Percentiles rank a stretch among this genome's conserved stretches.
phyloP scores from a whole-genome alignment of 306 rosid genomes.

The Lablab purpureus region DNA sequence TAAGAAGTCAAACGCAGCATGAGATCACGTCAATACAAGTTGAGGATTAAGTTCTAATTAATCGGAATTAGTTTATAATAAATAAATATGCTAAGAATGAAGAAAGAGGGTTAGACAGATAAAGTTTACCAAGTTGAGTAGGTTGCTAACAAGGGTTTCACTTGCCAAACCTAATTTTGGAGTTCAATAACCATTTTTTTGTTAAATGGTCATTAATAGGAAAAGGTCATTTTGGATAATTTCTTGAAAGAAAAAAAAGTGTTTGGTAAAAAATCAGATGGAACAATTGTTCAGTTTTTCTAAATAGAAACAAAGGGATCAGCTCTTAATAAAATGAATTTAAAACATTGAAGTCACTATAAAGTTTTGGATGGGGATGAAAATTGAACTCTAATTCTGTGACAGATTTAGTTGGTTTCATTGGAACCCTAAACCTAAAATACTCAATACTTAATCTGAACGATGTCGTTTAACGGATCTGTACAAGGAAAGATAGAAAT shows the following conservation, averaged over 20 bases:
- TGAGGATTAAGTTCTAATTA: conserved; percentile 15
- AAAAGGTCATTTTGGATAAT: background rate
- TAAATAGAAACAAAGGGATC: too few relatives aligned
- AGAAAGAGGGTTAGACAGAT: background rate
- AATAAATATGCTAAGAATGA: background rate
- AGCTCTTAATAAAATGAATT: background rate
- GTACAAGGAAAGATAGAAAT: background rate
- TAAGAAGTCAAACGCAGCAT: conserved; percentile 26
- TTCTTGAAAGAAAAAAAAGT: background rate
- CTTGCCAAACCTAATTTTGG: conserved; percentile 17
- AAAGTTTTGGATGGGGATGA: background rate
- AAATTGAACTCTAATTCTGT: conserved; percentile 1
- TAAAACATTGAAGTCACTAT: background rate
- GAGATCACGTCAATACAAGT: conserved; percentile 39
- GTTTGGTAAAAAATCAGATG: background rate
- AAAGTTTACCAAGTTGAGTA: conserved; percentile 42
- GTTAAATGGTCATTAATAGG: conserved; percentile 31
- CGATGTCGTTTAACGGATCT: background rate
- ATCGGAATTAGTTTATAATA: background rate
- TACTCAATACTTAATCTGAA: background rate
- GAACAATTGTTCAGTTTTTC: background rate
- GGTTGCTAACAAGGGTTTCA: conserved; percentile 39
- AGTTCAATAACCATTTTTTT: conserved; percentile 19
- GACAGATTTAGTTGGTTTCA: conserved; percentile 20
- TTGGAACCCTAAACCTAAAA: too few relatives aligned